These are phyloP conservation scores for Neurospora intermedia DNA, from an alignment of 495 filamentous ascomycete genomes.

Conservation along the genomic window DNA sequence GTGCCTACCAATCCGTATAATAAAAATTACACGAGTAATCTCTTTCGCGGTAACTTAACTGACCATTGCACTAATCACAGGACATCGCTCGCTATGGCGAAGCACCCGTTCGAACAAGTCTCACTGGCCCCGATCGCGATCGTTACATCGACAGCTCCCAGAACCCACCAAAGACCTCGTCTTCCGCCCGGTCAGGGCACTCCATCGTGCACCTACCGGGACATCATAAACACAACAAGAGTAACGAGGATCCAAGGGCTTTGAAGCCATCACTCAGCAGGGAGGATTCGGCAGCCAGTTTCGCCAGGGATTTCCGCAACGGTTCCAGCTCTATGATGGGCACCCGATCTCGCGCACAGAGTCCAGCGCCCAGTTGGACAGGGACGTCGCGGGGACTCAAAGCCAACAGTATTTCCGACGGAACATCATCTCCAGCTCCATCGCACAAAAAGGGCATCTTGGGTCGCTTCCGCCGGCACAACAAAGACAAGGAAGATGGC, in stretches of 20 bases:
- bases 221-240: conserved; percentile 61
- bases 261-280: conserved; percentile 54
- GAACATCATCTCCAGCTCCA: conserved; percentile 49
- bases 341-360: conserved; percentile 50
- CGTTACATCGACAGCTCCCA: conserved; percentile 40
- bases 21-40: neutral
- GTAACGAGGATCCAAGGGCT: conserved; percentile 60
- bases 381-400: conserved; percentile 40
- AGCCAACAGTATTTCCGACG: conserved; percentile 32
- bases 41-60: conserved; percentile 1
- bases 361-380: conserved; percentile 62
- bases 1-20: neutral
- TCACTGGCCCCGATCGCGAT: conserved; percentile 59
- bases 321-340: conserved; percentile 29
- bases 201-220: conserved; percentile 47
- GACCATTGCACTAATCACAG: conserved; percentile 25
- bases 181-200: conserved; percentile 40
- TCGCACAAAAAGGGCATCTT: conserved; percentile 56
- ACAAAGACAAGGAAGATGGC: conserved; percentile 50
- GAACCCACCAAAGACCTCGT: conserved; percentile 39
- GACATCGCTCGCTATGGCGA: conserved; percentile 76
- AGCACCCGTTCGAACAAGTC: conserved; percentile 65
- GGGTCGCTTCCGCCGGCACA: conserved; percentile 46
- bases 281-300: conserved; percentile 53
- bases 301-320: conserved; percentile 34